Conservation (phyloP, 306 rosid genomes). For the Casuarina glauca region DNA sequence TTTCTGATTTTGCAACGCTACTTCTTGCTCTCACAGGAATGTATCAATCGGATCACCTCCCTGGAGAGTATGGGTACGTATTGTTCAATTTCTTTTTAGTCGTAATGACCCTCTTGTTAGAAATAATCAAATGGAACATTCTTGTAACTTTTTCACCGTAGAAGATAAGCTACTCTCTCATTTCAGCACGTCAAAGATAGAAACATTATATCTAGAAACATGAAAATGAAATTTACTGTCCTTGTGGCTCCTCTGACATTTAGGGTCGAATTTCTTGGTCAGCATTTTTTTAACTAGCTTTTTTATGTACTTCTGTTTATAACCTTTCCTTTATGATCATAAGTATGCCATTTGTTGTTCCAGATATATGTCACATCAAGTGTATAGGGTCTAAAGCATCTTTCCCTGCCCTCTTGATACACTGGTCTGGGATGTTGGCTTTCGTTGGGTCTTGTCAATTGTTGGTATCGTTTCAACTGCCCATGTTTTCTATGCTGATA, state of each 20-base stretch:
- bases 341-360: not conserved
- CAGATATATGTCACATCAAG: not conserved
- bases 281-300: too few species aligned
- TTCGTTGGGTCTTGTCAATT: too few species aligned
- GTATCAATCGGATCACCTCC: conserved; percentile 83
- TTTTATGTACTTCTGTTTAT: not conserved
- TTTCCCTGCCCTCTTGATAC: too few species aligned
- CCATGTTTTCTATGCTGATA: too few species aligned
- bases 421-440: too few species aligned
- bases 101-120: conserved; percentile 6
- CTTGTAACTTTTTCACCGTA: not conserved
- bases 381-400: not conserved
- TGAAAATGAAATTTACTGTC: not conserved
- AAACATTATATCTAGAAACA: too few species aligned
- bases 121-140: not conserved
- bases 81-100: conserved; percentile 11
- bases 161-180: not conserved
- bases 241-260: not conserved
- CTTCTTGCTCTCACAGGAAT: conserved; percentile 61
- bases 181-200: not conserved
- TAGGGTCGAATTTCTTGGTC: not conserved
- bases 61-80: conserved; percentile 80
- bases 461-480: too few species aligned
- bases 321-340: not conserved
- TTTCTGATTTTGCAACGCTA: conserved; percentile 27